These are phyloP conservation scores for Leonotis leonurus DNA, from an alignment of 257 asterid species.

Conservation along the genomic window DNA sequence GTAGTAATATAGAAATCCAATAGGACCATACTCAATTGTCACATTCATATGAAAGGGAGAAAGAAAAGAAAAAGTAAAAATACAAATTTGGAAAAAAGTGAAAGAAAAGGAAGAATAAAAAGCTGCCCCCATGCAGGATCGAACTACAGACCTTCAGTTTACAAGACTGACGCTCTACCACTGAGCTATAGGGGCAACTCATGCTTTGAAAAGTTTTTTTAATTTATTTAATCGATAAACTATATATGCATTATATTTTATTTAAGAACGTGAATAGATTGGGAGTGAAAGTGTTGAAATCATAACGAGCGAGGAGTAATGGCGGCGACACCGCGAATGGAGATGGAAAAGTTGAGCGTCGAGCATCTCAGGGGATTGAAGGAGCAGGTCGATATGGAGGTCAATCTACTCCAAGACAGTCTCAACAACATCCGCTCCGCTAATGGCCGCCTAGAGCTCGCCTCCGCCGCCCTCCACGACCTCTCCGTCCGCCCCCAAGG, in stretches of 20 bases:
- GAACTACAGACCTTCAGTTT: conserved; percentile 40
- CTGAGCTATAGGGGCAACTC: conserved; percentile 33
- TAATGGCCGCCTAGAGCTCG: conserved; percentile 69
- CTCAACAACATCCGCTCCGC: conserved; percentile 82
- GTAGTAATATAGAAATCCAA: no score
- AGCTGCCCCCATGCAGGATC: conserved; percentile 29
- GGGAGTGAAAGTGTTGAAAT: no score
- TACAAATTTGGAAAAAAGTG: neutral
- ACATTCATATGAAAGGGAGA: no score
- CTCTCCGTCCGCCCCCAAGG: conserved; percentile 82
- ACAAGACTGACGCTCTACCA: conserved; percentile 44
- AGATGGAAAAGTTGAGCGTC: conserved; percentile 61
- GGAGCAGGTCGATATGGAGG: conserved; percentile 80
- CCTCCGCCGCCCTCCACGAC: conserved; percentile 77
- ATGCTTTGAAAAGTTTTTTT: fast-evolving
- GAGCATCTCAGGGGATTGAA: conserved; percentile 75
- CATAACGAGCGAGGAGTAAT: no score
- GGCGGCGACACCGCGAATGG: conserved; percentile 44
- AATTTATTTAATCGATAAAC: neutral
- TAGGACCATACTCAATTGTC: no score
- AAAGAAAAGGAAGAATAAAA: no score
- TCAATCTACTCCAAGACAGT: conserved; percentile 76
- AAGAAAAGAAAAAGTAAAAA: no score
- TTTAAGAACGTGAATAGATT: no score
- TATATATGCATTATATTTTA: no score